Conservation (phyloP, 345 rosid genomes). For the Pistacia vera region DNA sequence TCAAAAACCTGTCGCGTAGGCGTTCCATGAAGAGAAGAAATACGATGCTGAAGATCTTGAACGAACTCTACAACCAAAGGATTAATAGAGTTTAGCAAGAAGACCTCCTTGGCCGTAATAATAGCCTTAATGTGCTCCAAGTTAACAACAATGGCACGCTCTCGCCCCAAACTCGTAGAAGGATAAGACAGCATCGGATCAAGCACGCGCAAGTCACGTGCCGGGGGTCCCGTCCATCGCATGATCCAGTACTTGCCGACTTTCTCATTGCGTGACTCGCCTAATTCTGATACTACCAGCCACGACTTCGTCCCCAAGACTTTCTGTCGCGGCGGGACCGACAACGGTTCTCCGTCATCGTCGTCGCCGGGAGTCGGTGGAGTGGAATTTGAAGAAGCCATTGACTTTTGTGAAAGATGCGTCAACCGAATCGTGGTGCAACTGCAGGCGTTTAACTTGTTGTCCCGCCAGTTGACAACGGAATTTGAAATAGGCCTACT, state of each 20-base stretch:
- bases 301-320: conserved; percentile 35
- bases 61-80: conserved; percentile 44
- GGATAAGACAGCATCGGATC: conserved; percentile 60
- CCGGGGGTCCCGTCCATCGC: conserved; percentile 56
- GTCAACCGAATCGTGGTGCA: too few species aligned
- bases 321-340: conserved; percentile 31
- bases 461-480: too few species aligned
- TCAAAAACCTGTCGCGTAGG: background rate
- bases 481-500: too few species aligned
- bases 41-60: conserved; percentile 41
- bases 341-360: background rate
- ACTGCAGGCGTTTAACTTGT: too few species aligned
- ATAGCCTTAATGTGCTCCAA: conserved; percentile 58
- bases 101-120: conserved; percentile 49
- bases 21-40: background rate
- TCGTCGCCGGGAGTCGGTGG: background rate
- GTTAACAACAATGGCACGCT: conserved; percentile 50
- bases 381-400: too few species aligned
- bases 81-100: conserved; percentile 42
- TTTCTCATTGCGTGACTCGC: conserved; percentile 36
- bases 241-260: conserved; percentile 40
- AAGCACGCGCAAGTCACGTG: conserved; percentile 50
- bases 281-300: conserved; percentile 44
- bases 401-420: too few species aligned
- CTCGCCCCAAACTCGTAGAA: conserved; percentile 54